phyloP scores from a whole-genome alignment of 139 green algal species.

The Yamagishiella unicocca region DNA sequence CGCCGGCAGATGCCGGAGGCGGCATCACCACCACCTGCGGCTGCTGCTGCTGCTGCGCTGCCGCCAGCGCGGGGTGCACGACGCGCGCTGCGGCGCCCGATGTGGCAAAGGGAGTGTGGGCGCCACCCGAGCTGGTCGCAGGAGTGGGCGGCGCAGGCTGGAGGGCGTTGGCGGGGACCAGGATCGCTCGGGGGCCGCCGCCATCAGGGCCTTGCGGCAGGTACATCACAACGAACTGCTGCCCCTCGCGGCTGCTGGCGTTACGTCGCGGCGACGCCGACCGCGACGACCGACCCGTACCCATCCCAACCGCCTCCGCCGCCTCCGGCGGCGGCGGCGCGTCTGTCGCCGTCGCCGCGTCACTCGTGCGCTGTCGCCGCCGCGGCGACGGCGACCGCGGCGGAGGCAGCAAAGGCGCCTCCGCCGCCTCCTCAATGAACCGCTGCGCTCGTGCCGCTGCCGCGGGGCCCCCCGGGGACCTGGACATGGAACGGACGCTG shows the following conservation, averaged over 20 bases:
- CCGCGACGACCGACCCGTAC: neutral
- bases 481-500: neutral
- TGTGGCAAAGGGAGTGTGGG: too few relatives aligned
- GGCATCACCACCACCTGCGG: neutral
- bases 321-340: too few relatives aligned
- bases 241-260: neutral
- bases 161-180: neutral
- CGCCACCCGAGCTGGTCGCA: neutral
- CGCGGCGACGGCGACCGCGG: too few relatives aligned
- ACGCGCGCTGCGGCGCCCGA: too few relatives aligned
- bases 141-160: slow-evolving; percentile 6
- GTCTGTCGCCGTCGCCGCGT: neutral
- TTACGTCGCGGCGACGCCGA: neutral
- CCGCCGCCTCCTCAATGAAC: too few relatives aligned
- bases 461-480: neutral
- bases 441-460: too few relatives aligned
- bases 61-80: neutral
- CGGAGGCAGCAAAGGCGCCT: too few relatives aligned
- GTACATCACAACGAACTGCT: slow-evolving; percentile 43
- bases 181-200: slow-evolving; percentile 11
- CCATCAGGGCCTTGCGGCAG: slow-evolving; percentile 13
- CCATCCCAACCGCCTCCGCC: too few relatives aligned
- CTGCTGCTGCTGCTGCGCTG: neutral
- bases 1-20: too few relatives aligned
- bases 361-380: too few relatives aligned